Evolutionary conservation across 2,329 filamentous ascomycete genomes (phyloP).

Genomic region (Lasiodiplodia sp.): DNA sequence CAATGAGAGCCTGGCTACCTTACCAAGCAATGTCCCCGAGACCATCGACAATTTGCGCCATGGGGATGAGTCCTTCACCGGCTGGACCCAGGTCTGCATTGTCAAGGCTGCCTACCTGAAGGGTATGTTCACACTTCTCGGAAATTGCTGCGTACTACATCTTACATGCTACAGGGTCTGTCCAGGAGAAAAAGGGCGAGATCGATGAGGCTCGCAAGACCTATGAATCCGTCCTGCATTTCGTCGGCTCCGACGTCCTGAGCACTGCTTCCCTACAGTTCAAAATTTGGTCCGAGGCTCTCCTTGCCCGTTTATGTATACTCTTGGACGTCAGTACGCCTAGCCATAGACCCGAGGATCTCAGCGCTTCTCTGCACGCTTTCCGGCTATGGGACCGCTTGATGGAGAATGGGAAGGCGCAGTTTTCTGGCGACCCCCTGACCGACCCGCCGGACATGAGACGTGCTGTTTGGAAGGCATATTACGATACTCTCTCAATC

Average conservation of each 20-base stretch:
- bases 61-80: slow-evolving; percentile 57
- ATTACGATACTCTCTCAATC: slow-evolving; percentile 80
- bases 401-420: slow-evolving; percentile 55
- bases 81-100: slow-evolving; percentile 84
- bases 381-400: slow-evolving; percentile 73
- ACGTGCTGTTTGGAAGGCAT: slow-evolving; percentile 81
- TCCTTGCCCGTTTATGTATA: slow-evolving; percentile 77
- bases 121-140: slow-evolving; percentile 59
- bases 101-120: slow-evolving; percentile 81
- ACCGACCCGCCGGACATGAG: slow-evolving; percentile 43
- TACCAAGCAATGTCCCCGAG: slow-evolving; percentile 68
- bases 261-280: slow-evolving; percentile 63
- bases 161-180: slow-evolving; percentile 48
- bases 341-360: slow-evolving; percentile 39
- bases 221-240: slow-evolving; percentile 71
- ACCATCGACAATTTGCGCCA: slow-evolving; percentile 34
- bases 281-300: slow-evolving; percentile 78
- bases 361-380: slow-evolving; percentile 51
- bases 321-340: slow-evolving; percentile 67
- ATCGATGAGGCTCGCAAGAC: slow-evolving; percentile 68
- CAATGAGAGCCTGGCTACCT: slow-evolving; percentile 62
- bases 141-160: not conserved
- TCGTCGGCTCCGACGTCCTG: slow-evolving; percentile 65
- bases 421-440: slow-evolving; percentile 37
- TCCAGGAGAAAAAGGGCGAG: slow-evolving; percentile 53